Base-by-base conservation (phyloP, 176 grass and related monocot genomes). In the Miscanthus lutarioriparius region DNA sequence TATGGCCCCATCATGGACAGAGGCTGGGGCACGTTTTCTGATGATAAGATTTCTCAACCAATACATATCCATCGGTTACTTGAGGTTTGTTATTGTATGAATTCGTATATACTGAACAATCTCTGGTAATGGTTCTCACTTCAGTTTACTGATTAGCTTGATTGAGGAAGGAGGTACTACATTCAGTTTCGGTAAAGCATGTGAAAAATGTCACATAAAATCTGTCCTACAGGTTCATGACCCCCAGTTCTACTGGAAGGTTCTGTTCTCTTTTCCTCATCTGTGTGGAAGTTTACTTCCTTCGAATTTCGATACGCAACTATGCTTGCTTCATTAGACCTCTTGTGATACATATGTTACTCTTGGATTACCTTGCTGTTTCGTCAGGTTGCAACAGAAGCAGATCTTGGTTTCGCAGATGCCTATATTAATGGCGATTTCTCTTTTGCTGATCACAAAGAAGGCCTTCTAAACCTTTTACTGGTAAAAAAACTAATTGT, bases 221-320 rank as follows among this genome's bases (percentile, higher is more conserved):
- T 88, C 70, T 67, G 80, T 92, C 45, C 40, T 94, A 48, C 72
- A 80, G 84, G 82, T 93, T 11, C 89, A 93, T 53, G 83, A 89
- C 70, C 89, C 94, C 6, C 67, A 91, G 7, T 97, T 97, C 67
- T 97, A 97, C 40, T 97, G 89, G 94, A 97, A 92, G 94, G 94
- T 91, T 81, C 12, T 69, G 2, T 64, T 84, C 63, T 84, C 48
- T 19, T 65, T 68, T 75, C 26, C 7, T 63, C 2, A 1, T 25
- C 15, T 54, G 27, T 23, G 14, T 38, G 7, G 19, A 66, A 33
- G 5, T 33, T 2, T 33, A 66, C 27, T 17, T 66, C 63, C n/a
- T n/a, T n/a, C 32, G 32, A 33, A 3, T 65, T 65, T 43, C 3
- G 10, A 12, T 43, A 11, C 10, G 10, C 10, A 43, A 43, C 41